Base-by-base conservation (phyloP, 345 rosid species). In the Eucalyptus tenuipes region DNA sequence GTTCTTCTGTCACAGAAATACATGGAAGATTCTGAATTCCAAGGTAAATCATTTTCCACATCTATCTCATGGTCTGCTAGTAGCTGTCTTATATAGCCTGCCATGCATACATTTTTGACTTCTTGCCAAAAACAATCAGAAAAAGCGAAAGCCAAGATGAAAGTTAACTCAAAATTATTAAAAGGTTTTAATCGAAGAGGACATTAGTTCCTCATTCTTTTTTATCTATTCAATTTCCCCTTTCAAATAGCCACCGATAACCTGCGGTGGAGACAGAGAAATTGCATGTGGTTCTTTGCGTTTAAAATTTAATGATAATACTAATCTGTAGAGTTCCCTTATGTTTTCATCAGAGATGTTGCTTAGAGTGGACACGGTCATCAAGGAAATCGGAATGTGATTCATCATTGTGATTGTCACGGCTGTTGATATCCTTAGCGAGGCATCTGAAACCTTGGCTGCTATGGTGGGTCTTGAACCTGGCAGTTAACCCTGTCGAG, bases 21-120 rank as follows among this genome's bases (percentile, higher is more conserved):
- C 91, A 95, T 96, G 97, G 97, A 94, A 89, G 98, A 96, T 94
- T 93, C 97, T 44, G 91, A 96, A 64, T 96, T 97, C 92, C 97
- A 95, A 92, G 99, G 98, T 96, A 89, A 91, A 87, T 80, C 85
- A 88, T 90, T 37, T 87, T 87, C 85, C 53, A 45, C 27, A 7
- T n/a, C 40, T 85, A 27, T 17, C 42, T 61, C 81, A 71, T 33
- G 27, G 27, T 37, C 82, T 6, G 82, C 82, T 40, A 40, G 15
- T 40, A 20, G 29, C 82, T 3, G 8, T 13, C 47, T 40, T 75
- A 40, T 75, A 40, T 40, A 75, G 82, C 47, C 47, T 40, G 82
- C 82, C 15, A 18, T 40, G 47, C 7, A 13, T 20, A 40, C 8
- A 29, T 75, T 10, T 40, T 75, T 75, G 82, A 75, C 82, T 37